phyloP scores from a whole-genome alignment of 257 asterid genomes.

The Phtheirospermum japonicum region DNA sequence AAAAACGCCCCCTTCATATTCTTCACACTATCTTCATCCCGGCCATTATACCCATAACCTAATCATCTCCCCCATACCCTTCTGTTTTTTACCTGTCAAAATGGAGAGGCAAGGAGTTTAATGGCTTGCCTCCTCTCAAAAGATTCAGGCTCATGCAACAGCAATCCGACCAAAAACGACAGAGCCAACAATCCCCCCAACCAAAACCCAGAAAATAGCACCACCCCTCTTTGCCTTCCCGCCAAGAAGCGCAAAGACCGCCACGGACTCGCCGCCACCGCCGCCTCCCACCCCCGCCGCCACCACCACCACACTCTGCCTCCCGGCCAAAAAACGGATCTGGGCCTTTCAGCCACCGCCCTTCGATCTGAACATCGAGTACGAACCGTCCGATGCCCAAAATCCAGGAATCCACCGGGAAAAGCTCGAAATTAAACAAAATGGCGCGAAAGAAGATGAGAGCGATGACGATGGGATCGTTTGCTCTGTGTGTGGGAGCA shows the following conservation, averaged over 20 bases:
- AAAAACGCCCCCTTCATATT: background rate
- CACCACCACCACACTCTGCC: constrained; percentile 30
- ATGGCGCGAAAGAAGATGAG: background rate
- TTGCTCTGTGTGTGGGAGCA: constrained; percentile 72
- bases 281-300: constrained; percentile 29
- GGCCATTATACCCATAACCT: background rate
- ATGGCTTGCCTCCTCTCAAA: constrained; percentile 66
- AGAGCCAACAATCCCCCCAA: background rate
- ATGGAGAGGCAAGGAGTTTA: constrained; percentile 43
- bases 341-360: constrained; percentile 50
- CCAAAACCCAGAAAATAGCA: background rate
- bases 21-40: background rate
- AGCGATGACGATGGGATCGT: constrained; percentile 79
- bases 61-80: background rate
- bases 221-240: constrained; percentile 43
- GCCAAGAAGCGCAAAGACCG: constrained; percentile 67
- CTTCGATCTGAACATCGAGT: constrained; percentile 54
- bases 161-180: constrained; percentile 14
- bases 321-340: constrained; percentile 83
- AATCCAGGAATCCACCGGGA: background rate
- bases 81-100: background rate
- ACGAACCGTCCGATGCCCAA: constrained; percentile 11
- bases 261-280: constrained; percentile 38
- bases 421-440: background rate
- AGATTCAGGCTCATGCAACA: constrained; percentile 56